phyloP scores from a whole-genome alignment of 768 basidiomycete species.

The Rhizopogon vinicolor region DNA sequence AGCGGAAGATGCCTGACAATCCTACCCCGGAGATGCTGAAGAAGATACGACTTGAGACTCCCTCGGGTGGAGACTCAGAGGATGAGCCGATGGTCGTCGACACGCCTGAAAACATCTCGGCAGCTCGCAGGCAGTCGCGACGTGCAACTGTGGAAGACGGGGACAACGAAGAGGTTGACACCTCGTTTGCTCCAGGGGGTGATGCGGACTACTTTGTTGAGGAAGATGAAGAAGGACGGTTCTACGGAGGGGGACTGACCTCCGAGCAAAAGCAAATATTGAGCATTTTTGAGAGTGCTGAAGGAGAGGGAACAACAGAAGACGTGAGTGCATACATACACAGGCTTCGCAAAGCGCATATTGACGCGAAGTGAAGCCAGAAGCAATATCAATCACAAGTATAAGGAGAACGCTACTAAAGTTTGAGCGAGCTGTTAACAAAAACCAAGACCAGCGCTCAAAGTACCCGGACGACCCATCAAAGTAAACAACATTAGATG shows the following conservation, averaged over 20 bases:
- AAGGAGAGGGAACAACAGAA: slow-evolving; percentile 56
- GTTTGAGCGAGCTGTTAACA: slow-evolving; percentile 87
- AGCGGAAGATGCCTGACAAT: slow-evolving; percentile 71
- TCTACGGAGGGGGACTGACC: slow-evolving; percentile 92
- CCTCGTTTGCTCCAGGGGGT: slow-evolving; percentile 73
- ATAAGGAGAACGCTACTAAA: slow-evolving; percentile 71
- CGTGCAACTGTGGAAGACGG: slow-evolving; percentile 58
- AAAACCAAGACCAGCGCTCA: slow-evolving; percentile 95
- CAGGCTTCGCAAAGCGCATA: neutral
- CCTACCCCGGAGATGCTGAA: slow-evolving; percentile 82
- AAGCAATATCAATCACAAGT: slow-evolving; percentile 62
- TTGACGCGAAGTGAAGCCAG: slow-evolving; percentile 37
- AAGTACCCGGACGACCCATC: slow-evolving; percentile 91
- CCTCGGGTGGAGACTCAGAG: slow-evolving; percentile 4
- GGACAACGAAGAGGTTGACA: slow-evolving; percentile 25
- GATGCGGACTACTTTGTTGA: slow-evolving; percentile 90
- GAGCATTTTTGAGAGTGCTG: slow-evolving; percentile 84
- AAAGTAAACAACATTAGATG: slow-evolving; percentile 47
- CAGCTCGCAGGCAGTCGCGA: slow-evolving; percentile 27
- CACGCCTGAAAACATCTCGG: slow-evolving; percentile 4
- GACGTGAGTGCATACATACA: slow-evolving; percentile 47
- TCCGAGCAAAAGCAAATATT: slow-evolving; percentile 92
- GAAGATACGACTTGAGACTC: slow-evolving; percentile 59
- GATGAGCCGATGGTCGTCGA: slow-evolving; percentile 4
- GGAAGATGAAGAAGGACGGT: slow-evolving; percentile 89